These are phyloP conservation scores for Chaetothyriales sp. DNA, from an alignment of 2,329 filamentous ascomycete genomes.

Conservation along the genomic window DNA sequence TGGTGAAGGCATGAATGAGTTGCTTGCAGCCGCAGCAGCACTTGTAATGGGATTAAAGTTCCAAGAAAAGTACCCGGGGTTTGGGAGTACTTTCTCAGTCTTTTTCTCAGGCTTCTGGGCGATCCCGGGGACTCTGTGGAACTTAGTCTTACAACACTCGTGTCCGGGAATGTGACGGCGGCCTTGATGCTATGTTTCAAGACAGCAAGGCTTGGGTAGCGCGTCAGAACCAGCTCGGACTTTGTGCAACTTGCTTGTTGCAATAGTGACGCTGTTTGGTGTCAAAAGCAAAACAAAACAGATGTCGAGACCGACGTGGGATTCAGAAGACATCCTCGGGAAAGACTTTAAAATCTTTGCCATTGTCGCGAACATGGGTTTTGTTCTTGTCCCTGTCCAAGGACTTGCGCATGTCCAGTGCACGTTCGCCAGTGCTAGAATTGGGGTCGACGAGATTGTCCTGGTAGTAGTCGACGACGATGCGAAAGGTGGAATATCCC, in stretches of 20 bases:
- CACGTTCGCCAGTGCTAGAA: conserved; percentile 61
- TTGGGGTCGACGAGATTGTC: conserved; percentile 47
- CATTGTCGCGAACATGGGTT: conserved; percentile 66
- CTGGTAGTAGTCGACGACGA: conserved; percentile 84
- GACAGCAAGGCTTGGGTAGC: not conserved
- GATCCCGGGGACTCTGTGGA: too few species aligned
- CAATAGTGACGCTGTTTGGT: too few species aligned
- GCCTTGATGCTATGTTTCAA: not conserved
- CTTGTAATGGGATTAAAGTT: too few species aligned
- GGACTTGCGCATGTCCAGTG: conserved; percentile 92
- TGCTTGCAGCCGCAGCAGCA: too few species aligned
- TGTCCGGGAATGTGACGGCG: not conserved
- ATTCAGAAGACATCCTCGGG: conserved; percentile 63
- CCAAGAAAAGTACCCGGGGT: too few species aligned
- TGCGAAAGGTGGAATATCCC: conserved; percentile 81
- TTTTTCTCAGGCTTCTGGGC: too few species aligned
- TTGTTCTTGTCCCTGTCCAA: conserved; percentile 64
- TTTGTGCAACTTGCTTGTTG: too few species aligned
- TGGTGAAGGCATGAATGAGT: too few species aligned
- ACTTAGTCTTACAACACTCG: too few species aligned
- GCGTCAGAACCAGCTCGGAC: not conserved
- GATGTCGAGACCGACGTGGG: not conserved
- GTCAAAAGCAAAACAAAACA: too few species aligned
- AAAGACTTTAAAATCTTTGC: conserved; percentile 62
- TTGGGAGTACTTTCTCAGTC: too few species aligned